Percentiles rank a stretch among this genome's conserved stretches.
These are phyloP conservation scores for Corrigiola litoralis DNA, from an alignment of 179 eudicot species.

Conservation along the genomic window DNA sequence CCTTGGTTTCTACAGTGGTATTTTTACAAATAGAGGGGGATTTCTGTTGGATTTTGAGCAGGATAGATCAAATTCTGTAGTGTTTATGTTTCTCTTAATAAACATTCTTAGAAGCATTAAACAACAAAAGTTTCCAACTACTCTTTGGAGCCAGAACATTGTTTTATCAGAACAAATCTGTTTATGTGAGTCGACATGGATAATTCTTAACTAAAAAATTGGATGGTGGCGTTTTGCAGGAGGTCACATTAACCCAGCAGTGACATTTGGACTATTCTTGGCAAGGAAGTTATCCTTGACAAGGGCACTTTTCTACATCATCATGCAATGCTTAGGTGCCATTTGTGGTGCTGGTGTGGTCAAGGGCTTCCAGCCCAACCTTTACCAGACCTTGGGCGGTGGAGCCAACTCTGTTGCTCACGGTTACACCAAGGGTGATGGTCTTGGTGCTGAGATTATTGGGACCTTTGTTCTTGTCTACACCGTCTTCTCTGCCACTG, in stretches of 20 bases:
- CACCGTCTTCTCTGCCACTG: constrained; percentile 53
- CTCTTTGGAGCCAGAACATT: no score
- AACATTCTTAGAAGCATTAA: no score
- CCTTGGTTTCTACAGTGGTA: no score
- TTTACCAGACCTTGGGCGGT: constrained; percentile 30
- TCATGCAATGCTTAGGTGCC: constrained; percentile 54
- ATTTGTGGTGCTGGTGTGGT: constrained; percentile 55
- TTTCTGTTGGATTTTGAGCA: no score
- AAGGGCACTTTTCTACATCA: constrained; percentile 42
- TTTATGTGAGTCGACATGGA: no score
- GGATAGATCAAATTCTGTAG: no score
- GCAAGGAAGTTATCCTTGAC: constrained; percentile 45
- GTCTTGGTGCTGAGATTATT: constrained; percentile 52
- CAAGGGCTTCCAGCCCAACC: constrained; percentile 40
- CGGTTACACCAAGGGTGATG: constrained; percentile 51
- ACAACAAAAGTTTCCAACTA: no score
- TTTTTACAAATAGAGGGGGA: no score
- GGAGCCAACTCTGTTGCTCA: constrained; percentile 38
- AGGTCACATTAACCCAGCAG: constrained; percentile 52
- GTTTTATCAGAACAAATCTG: no score
- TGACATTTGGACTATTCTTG: constrained; percentile 44
- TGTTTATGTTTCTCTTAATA: no score
- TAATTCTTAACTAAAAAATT: no score
- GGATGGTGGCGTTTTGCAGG: constrained; percentile 19
- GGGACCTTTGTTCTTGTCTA: constrained; percentile 50